Evolutionary conservation across 2,329 filamentous ascomycete species (phyloP).

Genomic region (Cyphellophora attinorum): DNA sequence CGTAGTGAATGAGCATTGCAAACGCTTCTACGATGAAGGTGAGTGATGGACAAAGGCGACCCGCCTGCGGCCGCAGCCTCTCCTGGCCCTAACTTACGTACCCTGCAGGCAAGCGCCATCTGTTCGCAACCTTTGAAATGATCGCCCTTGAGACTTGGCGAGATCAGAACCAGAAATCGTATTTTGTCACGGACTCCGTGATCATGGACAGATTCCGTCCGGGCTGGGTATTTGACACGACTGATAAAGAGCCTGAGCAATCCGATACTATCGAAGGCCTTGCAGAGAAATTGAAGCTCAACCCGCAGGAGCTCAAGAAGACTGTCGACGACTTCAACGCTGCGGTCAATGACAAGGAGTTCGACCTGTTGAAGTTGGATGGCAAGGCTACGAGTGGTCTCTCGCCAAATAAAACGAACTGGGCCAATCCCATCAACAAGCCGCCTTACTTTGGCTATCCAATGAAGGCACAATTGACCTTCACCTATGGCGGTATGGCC

Average conservation of each 20-base stretch:
- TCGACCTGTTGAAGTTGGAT: constrained; percentile 30
- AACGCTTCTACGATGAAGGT: constrained; percentile 30
- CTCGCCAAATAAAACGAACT: constrained; percentile 27
- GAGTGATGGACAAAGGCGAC: constrained; percentile 20
- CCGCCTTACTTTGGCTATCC: constrained; percentile 29
- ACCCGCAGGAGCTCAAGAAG: constrained; percentile 27
- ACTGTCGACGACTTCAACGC: constrained; percentile 31
- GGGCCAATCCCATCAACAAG: constrained; percentile 29
- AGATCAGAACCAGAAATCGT: constrained; percentile 31
- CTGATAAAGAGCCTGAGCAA: constrained; percentile 30
- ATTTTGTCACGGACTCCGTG: constrained; percentile 30
- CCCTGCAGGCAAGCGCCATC: constrained; percentile 26
- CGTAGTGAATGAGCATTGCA: constrained; percentile 30
- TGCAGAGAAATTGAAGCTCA: constrained; percentile 28
- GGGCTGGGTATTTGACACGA: constrained; percentile 34
- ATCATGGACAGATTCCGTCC: constrained; percentile 34
- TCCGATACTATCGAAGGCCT: constrained; percentile 30
- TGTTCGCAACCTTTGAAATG: constrained; percentile 36
- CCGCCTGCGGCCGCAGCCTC: too few species aligned
- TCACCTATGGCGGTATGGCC: constrained; percentile 27
- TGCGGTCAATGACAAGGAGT: constrained; percentile 27
- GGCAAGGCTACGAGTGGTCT: constrained; percentile 28
- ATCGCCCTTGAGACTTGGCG: constrained; percentile 31
- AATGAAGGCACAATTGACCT: constrained; percentile 19
- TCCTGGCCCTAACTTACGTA: too few species aligned